These are phyloP conservation scores for Psidium guajava DNA, from an alignment of 345 rosid genomes.

Conservation along the genomic window DNA sequence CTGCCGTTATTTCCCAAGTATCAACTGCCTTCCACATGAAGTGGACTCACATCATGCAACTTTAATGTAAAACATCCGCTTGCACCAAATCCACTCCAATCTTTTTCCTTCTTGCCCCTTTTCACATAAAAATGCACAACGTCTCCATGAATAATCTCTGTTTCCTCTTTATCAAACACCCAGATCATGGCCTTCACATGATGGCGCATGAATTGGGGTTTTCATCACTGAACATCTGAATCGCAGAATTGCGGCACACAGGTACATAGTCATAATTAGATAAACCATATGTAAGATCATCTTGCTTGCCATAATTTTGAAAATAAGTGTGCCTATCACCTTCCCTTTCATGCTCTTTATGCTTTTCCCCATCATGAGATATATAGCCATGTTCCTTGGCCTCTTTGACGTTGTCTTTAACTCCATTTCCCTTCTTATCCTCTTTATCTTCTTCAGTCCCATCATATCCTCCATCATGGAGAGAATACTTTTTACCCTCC, in stretches of 20 bases:
- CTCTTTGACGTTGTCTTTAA: background rate
- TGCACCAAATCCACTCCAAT: background rate
- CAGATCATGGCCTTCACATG: background rate
- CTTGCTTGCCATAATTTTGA: background rate
- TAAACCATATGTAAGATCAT: background rate
- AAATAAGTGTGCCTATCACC: background rate
- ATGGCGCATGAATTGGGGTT: constrained; percentile 2
- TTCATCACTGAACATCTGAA: background rate
- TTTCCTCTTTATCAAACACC: background rate
- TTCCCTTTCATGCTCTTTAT: background rate
- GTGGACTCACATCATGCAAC: background rate
- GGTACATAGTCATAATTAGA: background rate
- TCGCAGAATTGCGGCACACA: background rate
- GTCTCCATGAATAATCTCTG: background rate
- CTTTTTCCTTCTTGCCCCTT: background rate
- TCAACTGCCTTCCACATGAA: background rate
- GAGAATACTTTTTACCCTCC: background rate
- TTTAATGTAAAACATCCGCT: background rate
- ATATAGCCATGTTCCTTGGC: background rate
- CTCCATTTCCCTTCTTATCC: background rate
- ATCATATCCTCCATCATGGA: background rate
- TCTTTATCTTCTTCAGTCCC: background rate
- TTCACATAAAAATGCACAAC: background rate
- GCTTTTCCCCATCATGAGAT: background rate
- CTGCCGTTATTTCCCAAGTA: background rate